These are phyloP conservation scores for Magnolia kwangsiensis DNA, from an alignment of 164 flowering plant species.

Conservation along the genomic window DNA sequence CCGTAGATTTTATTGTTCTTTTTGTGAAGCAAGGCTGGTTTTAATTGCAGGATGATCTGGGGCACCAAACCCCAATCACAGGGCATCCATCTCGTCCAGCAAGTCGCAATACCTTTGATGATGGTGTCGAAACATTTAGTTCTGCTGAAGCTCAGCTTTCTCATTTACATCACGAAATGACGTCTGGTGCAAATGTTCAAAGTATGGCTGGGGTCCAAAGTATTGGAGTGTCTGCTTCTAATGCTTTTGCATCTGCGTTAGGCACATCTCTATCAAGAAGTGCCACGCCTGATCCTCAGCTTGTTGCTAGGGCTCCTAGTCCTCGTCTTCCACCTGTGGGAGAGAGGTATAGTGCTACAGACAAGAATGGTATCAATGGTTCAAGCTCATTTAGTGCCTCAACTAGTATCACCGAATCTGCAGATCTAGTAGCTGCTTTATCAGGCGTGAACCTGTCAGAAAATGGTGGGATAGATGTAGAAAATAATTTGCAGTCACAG, in stretches of 20 bases:
- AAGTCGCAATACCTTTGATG: constrained; percentile 68
- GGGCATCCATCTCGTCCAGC: constrained; percentile 72
- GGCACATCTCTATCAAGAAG: constrained; percentile 77
- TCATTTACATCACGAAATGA: constrained; percentile 48
- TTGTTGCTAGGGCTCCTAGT: constrained; percentile 62
- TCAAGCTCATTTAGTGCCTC: constrained; percentile 40
- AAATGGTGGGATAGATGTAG: constrained; percentile 39
- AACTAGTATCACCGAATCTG: constrained; percentile 38
- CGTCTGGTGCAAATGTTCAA: constrained; percentile 35
- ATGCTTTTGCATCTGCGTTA: constrained; percentile 64
- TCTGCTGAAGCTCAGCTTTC: constrained; percentile 51
- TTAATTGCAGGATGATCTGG: constrained; percentile 63
- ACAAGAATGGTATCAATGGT: constrained; percentile 43
- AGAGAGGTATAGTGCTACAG: constrained; percentile 44
- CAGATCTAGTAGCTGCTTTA: constrained; percentile 57
- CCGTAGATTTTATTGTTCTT: neutral
- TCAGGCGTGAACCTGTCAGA: constrained; percentile 67
- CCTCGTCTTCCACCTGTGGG: constrained; percentile 76
- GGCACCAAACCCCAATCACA: constrained; percentile 34
- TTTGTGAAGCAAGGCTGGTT: neutral
- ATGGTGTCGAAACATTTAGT: constrained; percentile 30
- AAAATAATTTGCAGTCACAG: constrained; percentile 32
- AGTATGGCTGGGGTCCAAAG: constrained; percentile 30
- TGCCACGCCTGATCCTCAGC: constrained; percentile 75
- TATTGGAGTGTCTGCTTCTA: constrained; percentile 40